Conservation (phyloP, 2,329 filamentous ascomycete genomes). For the Dryadomyces quercus-mongolicae region DNA sequence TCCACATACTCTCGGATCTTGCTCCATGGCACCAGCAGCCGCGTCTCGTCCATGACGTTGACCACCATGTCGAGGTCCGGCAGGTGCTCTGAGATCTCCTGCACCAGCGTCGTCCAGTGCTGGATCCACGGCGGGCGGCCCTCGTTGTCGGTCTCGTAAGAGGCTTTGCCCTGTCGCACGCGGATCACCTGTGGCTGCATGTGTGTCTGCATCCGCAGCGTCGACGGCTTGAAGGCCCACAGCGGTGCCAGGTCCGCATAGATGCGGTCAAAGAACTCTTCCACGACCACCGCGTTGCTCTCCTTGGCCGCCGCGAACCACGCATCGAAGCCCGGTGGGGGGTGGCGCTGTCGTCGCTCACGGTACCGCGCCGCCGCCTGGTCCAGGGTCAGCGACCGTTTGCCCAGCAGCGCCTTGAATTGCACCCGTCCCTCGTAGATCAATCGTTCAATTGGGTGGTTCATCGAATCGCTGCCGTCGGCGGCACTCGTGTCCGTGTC, state of each 20-base stretch:
- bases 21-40: conserved; percentile 47
- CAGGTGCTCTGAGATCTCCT: conserved; percentile 36
- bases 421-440: conserved; percentile 26
- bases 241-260: conserved; percentile 39
- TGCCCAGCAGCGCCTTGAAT: conserved; percentile 26
- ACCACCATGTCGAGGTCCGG: conserved; percentile 56
- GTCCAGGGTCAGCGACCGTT: conserved; percentile 28
- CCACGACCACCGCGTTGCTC: conserved; percentile 27
- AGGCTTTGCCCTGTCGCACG: conserved; percentile 31
- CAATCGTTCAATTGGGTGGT: conserved; percentile 34
- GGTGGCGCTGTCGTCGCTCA: conserved; percentile 30
- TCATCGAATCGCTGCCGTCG: neutral
- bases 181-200: conserved; percentile 31
- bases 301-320: conserved; percentile 32
- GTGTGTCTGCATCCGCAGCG: conserved; percentile 20
- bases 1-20: conserved; percentile 37
- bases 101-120: conserved; percentile 34
- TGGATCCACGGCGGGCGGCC: conserved; percentile 30
- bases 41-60: conserved; percentile 51
- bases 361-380: conserved; percentile 33
- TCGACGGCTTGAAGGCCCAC: conserved; percentile 34
- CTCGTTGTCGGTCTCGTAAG: conserved; percentile 23
- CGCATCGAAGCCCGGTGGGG: conserved; percentile 33
- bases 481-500: neutral
- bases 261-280: conserved; percentile 40